These are phyloP conservation scores for Boletus vinaceobasis DNA, from an alignment of 768 basidiomycete genomes.

Conservation along the genomic window DNA sequence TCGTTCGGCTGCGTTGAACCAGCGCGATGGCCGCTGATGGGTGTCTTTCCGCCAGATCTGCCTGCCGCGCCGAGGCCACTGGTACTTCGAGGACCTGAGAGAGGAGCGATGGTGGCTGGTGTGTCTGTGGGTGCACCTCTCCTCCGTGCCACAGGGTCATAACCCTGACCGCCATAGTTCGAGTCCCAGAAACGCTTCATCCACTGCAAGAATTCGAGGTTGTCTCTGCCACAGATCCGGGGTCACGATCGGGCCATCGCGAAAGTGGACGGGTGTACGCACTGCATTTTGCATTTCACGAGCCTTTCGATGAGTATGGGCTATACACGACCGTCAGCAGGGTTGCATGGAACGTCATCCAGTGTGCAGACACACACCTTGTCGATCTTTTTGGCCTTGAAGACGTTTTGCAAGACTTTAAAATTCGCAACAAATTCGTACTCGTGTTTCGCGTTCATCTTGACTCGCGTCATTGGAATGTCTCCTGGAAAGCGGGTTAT, in stretches of 20 bases:
- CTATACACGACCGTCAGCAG: slow-evolving; percentile 38
- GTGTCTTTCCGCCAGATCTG: slow-evolving; percentile 69
- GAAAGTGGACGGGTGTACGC: slow-evolving; percentile 34
- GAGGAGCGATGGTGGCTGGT: slow-evolving; percentile 75
- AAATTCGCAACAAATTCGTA: slow-evolving; percentile 95
- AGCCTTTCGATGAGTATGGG: slow-evolving; percentile 95
- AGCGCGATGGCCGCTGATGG: slow-evolving; percentile 63
- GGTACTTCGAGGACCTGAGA: slow-evolving; percentile 41
- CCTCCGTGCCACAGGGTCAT: slow-evolving; percentile 80
- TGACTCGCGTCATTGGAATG: slow-evolving; percentile 86
- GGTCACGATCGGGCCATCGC: slow-evolving; percentile 15
- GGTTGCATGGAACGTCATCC: neutral
- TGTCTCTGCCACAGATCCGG: slow-evolving; percentile 58
- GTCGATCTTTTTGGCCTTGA: slow-evolving; percentile 92
- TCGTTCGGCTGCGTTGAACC: slow-evolving; percentile 67
- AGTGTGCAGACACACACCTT: slow-evolving; percentile 53
- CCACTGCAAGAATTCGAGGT: slow-evolving; percentile 99
- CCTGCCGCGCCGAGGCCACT: slow-evolving; percentile 36
- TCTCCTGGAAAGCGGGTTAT: slow-evolving; percentile 54
- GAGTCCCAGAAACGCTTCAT: slow-evolving; percentile 93
- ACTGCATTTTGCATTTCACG: slow-evolving; percentile 99
- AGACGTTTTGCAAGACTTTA: slow-evolving; percentile 90
- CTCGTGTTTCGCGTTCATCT: slow-evolving; percentile 94
- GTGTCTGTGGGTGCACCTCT: slow-evolving; percentile 74
- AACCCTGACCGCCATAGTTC: slow-evolving; percentile 83